A percentile compares a stretch with the other conserved stretches of the same genome.
Conservation (phyloP, 2,329 filamentous ascomycete genomes). For the Claviceps citrina region DNA sequence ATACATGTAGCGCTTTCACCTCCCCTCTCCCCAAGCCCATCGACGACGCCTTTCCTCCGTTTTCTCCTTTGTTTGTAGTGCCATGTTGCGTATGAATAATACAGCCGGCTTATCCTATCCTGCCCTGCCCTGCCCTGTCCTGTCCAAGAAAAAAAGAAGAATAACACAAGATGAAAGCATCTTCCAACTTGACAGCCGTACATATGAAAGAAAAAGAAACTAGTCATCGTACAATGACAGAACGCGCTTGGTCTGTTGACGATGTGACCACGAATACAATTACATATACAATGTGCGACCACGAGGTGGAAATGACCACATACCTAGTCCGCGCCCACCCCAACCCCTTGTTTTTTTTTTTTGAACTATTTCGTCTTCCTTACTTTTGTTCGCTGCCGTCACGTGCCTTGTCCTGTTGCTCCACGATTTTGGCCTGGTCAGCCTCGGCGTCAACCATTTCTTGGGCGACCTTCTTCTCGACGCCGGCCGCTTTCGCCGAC, state of each 20-base stretch:
- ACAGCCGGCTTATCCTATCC: constrained; percentile 1
- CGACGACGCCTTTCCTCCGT: neutral
- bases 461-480: constrained; percentile 32
- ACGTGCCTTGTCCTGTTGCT: constrained; percentile 13
- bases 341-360: neutral
- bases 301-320: neutral
- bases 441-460: constrained; percentile 42
- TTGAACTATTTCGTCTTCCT: neutral
- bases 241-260: neutral
- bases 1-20: neutral
- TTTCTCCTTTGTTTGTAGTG: neutral
- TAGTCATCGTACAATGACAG: constrained; percentile 13
- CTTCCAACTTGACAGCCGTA: constrained; percentile 4
- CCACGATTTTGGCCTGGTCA: constrained; percentile 23
- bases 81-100: constrained; percentile 2
- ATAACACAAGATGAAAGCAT: neutral
- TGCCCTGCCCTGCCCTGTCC: neutral
- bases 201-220: constrained; percentile 12
- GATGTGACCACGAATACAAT: neutral
- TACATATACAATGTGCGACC: neutral
- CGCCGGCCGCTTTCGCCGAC: constrained; percentile 32
- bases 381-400: constrained; percentile 2
- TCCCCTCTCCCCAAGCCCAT: neutral
- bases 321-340: neutral
- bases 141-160: constrained; percentile 1